Conservation (phyloP, 305 asterid species). For the Rubia peregrina region DNA sequence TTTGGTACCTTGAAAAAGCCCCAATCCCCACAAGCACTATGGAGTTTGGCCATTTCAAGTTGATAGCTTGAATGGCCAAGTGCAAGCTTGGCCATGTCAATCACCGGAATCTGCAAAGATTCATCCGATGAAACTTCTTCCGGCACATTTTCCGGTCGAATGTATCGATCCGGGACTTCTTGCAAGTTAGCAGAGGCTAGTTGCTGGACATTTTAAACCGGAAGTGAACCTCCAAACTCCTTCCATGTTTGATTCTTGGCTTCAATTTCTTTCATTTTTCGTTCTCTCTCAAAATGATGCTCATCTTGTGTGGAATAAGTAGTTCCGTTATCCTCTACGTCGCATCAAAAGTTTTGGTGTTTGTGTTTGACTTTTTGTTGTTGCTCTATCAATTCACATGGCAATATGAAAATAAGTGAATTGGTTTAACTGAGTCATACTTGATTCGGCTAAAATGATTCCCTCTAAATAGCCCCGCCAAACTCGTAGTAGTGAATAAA, state of each 20-base stretch:
- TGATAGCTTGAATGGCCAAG: conserved; percentile 2
- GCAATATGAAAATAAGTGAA: too few species aligned
- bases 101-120: conserved; percentile 22
- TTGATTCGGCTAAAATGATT: too few species aligned
- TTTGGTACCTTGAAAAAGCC: conserved; percentile 31
- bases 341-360: not conserved
- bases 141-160: conserved; percentile 26
- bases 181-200: conserved; percentile 4
- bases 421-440: too few species aligned
- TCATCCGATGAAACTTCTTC: conserved; percentile 20
- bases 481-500: too few species aligned
- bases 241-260: not conserved
- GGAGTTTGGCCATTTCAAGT: conserved; percentile 18
- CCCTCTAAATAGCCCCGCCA: too few species aligned
- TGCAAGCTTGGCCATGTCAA: conserved; percentile 23
- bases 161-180: conserved; percentile 18
- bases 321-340: not conserved
- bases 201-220: conserved; percentile 8
- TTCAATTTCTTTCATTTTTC: conserved; percentile 6
- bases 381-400: too few species aligned
- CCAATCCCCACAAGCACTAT: conserved; percentile 26
- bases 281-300: not conserved
- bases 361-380: not conserved
- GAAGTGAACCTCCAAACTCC: conserved; percentile 10
- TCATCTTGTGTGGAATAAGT: not conserved